Evolutionary conservation across 2,329 filamentous ascomycete genomes (phyloP), one percentile per base, ranked within the genome.

Genomic region (Zarea fungicola): DNA sequence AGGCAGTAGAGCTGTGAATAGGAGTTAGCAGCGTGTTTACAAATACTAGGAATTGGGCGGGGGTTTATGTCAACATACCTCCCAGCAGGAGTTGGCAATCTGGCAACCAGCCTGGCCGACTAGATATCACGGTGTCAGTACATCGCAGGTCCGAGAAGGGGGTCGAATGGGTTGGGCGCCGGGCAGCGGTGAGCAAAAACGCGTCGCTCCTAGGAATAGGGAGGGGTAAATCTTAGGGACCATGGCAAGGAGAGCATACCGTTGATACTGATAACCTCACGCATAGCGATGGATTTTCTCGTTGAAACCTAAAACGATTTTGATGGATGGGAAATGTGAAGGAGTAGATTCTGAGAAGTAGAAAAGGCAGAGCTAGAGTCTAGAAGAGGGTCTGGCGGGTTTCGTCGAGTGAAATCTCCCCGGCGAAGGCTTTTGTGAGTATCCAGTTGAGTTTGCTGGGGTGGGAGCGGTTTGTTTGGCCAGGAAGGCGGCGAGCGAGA

Each of bases 51-150:
- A 35, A 43, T 35, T 19, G 32, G 25, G 9, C 16, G 6, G 35
- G 37, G 23, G 54, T 43, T 34, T 32, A 39, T 40, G 51, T 53
- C 64, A 66, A 79, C 89, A 79, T 78, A 99, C 93, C 90, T 99
- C 93, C 93, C 93, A 99, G 85, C 93, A 97, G 65, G 93, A 93
- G 81, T 99, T 99, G 78, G 92, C 93, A 70, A 99, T 99, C 75
- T 99, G 93, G 85, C 93, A 97, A 87, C 93, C 93, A 72, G 93
- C 93, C 84, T 99, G 93, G 77, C 93, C 93, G 81, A 99, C 93
- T 99, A 73, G 23, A 42, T 66, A 67, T 62, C 55, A 71, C 64
- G 65, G 60, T 32, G 76, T 87, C 69, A 86, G 80, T 63, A 74
- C 35, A 63, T 28, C 35, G 39, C 36, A 49, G 29, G 14, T 31